Evolutionary conservation across 345 rosid genomes (phyloP), one percentile per base, ranked within the genome.

Genomic region (Dovyalis caffra): DNA sequence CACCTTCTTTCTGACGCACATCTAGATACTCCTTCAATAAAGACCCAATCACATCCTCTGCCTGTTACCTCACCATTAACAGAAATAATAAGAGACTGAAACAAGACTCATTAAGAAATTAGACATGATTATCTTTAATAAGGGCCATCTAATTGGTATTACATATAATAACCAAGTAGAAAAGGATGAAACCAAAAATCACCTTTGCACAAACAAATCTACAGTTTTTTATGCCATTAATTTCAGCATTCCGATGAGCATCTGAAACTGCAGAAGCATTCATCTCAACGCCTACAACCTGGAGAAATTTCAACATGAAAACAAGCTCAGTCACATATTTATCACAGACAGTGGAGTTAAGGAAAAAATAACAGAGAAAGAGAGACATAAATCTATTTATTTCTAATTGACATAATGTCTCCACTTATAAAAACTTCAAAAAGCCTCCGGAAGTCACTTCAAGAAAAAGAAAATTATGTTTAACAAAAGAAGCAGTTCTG

Each of bases 211-310:
- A 87, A 67, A 91, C 84, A 85, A 93, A 95, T 83, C 84, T 90
- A 88, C 93, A 88, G 85, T 95, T 93, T 69, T 82, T 89, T 77
- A 95, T 87, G 86, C 90, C 92, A 81, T 95, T 95, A 72, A 90
- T 87, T 85, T 88, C 90, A 62, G 99, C 99, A 79, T 95, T 95
- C 61, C 85, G 74, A 64, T 87, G 85, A 25, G 99, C 99, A 88
- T 95, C 98, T 74, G 85, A 86, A 71, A 95, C 97, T 23, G 99
- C 98, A 58, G 99, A 95, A 66, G 95, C 93, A 80, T 95, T 95
- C 97, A 93, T 90, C 87, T 95, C 99, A 82, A 93, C 88, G 74
- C 99, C 99, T 37, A 95, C 83, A 68, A 93, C 97, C 99, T 91
- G 86, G 72, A 78, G 75, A 70, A n/a, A 77, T 21, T 68, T 28